Evolutionary conservation across 495 filamentous ascomycete genomes (phyloP).

Genomic region (Aspergillus ostianus): DNA sequence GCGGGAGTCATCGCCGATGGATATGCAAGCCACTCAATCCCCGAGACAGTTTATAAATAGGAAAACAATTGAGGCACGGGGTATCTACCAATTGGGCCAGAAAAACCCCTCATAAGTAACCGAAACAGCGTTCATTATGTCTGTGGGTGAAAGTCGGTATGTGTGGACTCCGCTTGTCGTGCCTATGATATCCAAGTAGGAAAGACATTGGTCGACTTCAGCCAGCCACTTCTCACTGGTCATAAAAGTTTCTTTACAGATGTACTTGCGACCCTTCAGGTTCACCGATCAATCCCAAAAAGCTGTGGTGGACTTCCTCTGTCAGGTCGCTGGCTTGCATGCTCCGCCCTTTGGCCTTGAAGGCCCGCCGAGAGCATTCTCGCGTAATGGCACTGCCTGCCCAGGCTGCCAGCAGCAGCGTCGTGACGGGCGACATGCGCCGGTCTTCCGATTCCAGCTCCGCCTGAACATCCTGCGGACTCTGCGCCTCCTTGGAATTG

Average conservation of each 20-base stretch:
- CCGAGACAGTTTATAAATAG: neutral
- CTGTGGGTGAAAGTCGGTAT: neutral
- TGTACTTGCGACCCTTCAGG: constrained; percentile 45
- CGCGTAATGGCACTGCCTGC: constrained; percentile 84
- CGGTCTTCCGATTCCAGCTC: constrained; percentile 45
- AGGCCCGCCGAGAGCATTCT: constrained; percentile 87
- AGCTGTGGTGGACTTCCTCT: constrained; percentile 81
- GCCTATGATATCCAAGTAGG: neutral
- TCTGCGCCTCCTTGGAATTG: constrained; percentile 36
- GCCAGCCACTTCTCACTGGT: neutral
- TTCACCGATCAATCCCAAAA: constrained; percentile 70
- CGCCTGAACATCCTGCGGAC: constrained; percentile 38
- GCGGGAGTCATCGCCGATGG: neutral
- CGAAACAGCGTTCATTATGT: neutral
- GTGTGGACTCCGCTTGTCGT: neutral
- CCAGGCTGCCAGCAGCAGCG: constrained; percentile 76
- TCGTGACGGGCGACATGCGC: constrained; percentile 55
- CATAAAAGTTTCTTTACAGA: constrained; percentile 25
- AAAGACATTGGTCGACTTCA: neutral
- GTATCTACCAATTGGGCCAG: neutral
- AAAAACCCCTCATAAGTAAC: neutral
- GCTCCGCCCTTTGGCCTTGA: constrained; percentile 80
- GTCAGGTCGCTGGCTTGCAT: constrained; percentile 95
- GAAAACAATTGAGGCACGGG: neutral
- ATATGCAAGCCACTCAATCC: neutral